phyloP scores from a whole-genome alignment of 176 grass and related monocot species.

The Triticum monococcum region DNA sequence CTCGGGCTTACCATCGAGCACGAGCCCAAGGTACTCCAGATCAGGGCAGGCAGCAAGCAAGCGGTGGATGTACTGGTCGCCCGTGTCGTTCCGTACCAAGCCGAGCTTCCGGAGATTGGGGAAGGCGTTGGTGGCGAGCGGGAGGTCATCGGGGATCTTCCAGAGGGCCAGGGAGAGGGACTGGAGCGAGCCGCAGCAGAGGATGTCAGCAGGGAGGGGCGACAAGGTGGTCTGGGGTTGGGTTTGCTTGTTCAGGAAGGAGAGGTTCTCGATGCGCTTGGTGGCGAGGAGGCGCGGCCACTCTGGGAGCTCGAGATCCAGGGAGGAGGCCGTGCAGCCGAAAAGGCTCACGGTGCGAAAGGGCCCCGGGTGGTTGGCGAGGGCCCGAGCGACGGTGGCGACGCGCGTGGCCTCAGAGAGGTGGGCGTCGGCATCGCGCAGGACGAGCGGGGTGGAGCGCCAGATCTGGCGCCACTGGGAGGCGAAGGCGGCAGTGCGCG shows the following conservation, averaged over 20 bases:
- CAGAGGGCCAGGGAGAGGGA: not conserved
- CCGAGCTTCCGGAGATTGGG: conserved; percentile 13
- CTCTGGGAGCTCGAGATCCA: not conserved
- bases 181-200: not conserved
- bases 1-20: not conserved
- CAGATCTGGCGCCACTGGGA: not conserved
- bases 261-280: not conserved
- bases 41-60: not conserved
- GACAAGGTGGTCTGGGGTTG: not conserved
- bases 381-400: not conserved
- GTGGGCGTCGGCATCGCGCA: not conserved
- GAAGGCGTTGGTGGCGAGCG: not conserved
- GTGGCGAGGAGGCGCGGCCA: not conserved
- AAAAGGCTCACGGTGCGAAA: not conserved
- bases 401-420: not conserved
- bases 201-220: not conserved
- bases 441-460: not conserved
- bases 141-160: not conserved
- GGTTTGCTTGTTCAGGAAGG: not conserved
- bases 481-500: not conserved
- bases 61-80: not conserved
- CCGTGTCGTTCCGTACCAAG: not conserved
- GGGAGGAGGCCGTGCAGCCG: not conserved
- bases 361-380: not conserved
- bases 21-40: not conserved